A percentile compares a stretch with the other conserved stretches of the same genome.
phyloP scores from a whole-genome alignment of 345 rosid species.

The Arabis alpina region DNA sequence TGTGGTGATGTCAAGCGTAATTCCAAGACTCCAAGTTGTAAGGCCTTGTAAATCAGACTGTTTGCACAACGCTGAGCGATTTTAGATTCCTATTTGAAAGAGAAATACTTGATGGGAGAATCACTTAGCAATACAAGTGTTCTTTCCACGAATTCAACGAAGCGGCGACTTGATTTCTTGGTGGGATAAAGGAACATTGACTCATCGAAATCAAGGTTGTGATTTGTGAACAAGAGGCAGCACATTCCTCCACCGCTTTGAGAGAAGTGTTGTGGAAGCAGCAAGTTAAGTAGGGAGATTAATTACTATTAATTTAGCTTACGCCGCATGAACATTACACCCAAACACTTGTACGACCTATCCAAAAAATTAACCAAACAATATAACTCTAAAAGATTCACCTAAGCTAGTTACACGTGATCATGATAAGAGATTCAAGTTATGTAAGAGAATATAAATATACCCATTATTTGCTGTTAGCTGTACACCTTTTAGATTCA shows the following conservation, averaged over 20 bases:
- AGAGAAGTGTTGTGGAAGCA: constrained; percentile 1
- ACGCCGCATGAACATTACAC: too few species aligned
- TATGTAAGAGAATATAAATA: too few species aligned
- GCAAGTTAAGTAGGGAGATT: neutral
- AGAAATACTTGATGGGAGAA: neutral
- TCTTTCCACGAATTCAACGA: neutral
- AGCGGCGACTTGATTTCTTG: neutral
- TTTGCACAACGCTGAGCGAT: neutral
- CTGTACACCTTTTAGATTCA: too few species aligned
- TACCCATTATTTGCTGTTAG: too few species aligned
- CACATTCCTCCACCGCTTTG: constrained; percentile 19
- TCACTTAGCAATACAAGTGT: neutral
- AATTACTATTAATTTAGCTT: too few species aligned
- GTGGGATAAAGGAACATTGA: neutral
- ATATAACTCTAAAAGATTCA: too few species aligned
- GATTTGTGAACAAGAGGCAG: neutral
- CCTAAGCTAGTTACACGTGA: too few species aligned
- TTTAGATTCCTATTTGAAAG: neutral
- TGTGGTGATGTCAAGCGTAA: neutral
- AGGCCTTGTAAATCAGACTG: neutral
- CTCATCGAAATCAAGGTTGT: constrained; percentile 12
- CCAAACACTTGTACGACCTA: too few species aligned
- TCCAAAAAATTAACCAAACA: too few species aligned
- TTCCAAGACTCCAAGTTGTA: neutral
- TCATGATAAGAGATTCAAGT: too few species aligned